Conservation (phyloP, 352 stramenopile species). For the Phytopythium delawarense region DNA sequence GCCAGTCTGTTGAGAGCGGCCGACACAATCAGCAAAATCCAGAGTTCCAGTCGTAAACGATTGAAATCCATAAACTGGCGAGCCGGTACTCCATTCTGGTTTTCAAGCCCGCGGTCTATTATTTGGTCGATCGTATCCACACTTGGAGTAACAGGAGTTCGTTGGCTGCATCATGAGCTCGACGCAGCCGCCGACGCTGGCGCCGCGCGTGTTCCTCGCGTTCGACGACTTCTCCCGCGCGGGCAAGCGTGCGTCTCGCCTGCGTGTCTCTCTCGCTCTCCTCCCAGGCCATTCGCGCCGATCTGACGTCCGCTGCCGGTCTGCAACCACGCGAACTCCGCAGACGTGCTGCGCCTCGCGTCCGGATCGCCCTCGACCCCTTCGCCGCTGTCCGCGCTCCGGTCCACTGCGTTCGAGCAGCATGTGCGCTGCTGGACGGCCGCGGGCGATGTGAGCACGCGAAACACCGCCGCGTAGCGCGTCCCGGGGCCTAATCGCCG, state of each 20-base stretch:
- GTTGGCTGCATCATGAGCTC: background rate
- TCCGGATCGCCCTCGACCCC: constrained; percentile 13
- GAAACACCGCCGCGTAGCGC: too few relatives aligned
- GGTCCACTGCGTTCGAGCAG: constrained; percentile 3
- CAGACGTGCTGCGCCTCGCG: constrained; percentile 35
- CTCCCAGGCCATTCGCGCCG: background rate
- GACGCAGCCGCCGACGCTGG: constrained; percentile 3
- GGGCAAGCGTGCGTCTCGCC: constrained; percentile 36
- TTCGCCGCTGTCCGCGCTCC: background rate
- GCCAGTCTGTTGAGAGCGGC: too few relatives aligned
- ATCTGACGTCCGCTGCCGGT: background rate
- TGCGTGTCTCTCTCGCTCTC: background rate
- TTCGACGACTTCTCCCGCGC: constrained; percentile 71
- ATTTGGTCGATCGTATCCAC: too few relatives aligned
- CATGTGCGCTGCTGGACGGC: constrained; percentile 9
- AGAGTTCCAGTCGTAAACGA: too few relatives aligned
- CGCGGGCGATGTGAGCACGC: background rate
- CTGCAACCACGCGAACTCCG: background rate
- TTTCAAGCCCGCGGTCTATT: too few relatives aligned
- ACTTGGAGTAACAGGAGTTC: too few relatives aligned
- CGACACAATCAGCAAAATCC: too few relatives aligned
- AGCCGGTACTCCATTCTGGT: too few relatives aligned
- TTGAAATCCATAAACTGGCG: too few relatives aligned
- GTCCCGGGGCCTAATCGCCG: background rate
- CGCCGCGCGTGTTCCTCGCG: constrained; percentile 41